Conservation (phyloP, 2,329 filamentous ascomycete species). For the Purpureocillium lavendulum region DNA sequence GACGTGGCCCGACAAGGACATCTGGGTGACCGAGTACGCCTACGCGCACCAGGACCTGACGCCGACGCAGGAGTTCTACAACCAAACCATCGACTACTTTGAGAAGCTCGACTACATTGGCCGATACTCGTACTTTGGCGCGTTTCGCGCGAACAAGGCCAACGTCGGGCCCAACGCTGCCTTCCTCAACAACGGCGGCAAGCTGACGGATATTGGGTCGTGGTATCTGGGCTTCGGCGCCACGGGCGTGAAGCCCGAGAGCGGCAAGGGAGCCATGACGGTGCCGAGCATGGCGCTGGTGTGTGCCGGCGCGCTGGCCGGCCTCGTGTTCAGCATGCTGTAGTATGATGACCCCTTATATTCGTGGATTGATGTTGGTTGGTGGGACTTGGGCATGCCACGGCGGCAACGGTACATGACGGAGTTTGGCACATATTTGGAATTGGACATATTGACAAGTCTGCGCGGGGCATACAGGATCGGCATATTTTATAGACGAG, state of each 20-base stretch:
- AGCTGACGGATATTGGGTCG: slow-evolving; percentile 66
- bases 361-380: too few relatives aligned
- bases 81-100: slow-evolving; percentile 56
- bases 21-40: slow-evolving; percentile 78
- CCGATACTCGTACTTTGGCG: slow-evolving; percentile 68
- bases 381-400: too few relatives aligned
- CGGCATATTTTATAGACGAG: too few relatives aligned
- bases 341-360: neutral
- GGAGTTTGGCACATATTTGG: too few relatives aligned
- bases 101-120: slow-evolving; percentile 49
- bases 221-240: slow-evolving; percentile 61
- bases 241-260: slow-evolving; percentile 33
- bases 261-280: slow-evolving; percentile 6
- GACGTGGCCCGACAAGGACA: slow-evolving; percentile 45
- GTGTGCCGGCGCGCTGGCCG: slow-evolving; percentile 2
- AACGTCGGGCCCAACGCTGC: slow-evolving; percentile 68
- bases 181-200: slow-evolving; percentile 59
- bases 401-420: too few relatives aligned
- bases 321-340: slow-evolving; percentile 3
- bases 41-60: slow-evolving; percentile 46
- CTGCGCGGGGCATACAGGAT: too few relatives aligned
- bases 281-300: neutral
- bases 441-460: too few relatives aligned
- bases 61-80: slow-evolving; percentile 58
- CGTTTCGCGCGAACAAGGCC: slow-evolving; percentile 59